Evolutionary conservation across 1,139 yeast species (phyloP).

Genomic region (Zygosaccharomyces pseudobailii): DNA sequence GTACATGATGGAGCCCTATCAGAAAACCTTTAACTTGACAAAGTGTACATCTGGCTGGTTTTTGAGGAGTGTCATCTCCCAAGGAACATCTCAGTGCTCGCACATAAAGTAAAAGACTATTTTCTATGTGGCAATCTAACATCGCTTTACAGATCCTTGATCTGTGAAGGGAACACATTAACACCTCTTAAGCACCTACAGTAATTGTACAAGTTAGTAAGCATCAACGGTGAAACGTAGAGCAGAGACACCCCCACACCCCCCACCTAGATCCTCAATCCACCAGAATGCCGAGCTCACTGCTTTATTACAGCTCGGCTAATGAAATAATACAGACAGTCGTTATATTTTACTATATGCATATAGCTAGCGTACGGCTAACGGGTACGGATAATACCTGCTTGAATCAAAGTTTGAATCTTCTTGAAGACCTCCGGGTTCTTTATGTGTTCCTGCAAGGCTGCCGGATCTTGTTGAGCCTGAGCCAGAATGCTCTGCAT

Average conservation of each 20-base stretch:
- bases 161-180: too few relatives aligned
- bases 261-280: too few relatives aligned
- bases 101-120: too few relatives aligned
- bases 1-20: too few relatives aligned
- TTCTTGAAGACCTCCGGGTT: conserved; percentile 90
- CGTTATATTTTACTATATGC: not conserved
- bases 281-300: too few relatives aligned
- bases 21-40: too few relatives aligned
- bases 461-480: conserved; percentile 94
- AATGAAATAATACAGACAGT: conserved; percentile 2
- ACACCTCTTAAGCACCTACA: too few relatives aligned
- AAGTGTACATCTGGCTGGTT: too few relatives aligned
- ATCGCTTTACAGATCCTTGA: too few relatives aligned
- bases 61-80: too few relatives aligned
- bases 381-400: conserved; percentile 88
- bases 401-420: conserved; percentile 86
- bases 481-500: conserved; percentile 94
- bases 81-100: too few relatives aligned
- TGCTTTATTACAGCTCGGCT: not conserved
- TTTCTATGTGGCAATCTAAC: too few relatives aligned
- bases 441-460: conserved; percentile 95
- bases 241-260: not conserved
- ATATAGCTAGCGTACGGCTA: conserved; percentile 2
- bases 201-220: not conserved
- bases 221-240: not conserved